phyloP scores from a whole-genome alignment of 228 moss, liverwort and hornwort genomes.

The Sphagnum magellanicum region DNA sequence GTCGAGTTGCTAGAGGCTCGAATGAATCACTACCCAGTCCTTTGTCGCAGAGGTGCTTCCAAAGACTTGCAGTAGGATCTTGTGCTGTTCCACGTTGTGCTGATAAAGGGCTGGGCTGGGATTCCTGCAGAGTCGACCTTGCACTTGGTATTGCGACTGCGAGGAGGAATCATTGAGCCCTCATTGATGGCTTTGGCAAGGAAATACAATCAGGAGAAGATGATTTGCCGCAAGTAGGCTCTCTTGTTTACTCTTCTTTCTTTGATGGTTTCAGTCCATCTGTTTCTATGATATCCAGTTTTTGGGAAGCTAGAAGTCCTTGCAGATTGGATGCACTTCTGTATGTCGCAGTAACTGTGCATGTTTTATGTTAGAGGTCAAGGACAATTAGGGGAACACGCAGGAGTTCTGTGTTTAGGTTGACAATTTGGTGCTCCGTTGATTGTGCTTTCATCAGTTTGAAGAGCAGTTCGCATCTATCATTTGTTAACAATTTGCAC shows the following conservation, averaged over 20 bases:
- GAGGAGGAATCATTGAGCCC: conserved; percentile 25
- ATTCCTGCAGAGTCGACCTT: conserved; percentile 20
- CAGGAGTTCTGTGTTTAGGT: background rate
- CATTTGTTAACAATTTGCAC: background rate
- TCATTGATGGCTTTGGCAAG: conserved; percentile 43
- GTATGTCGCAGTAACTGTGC: too few relatives aligned
- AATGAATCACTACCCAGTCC: too few relatives aligned
- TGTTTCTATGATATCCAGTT: background rate
- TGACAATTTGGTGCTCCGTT: background rate
- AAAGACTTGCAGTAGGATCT: background rate
- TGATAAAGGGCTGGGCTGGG: too few relatives aligned
- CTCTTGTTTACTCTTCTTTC: too few relatives aligned
- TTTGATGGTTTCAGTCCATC: background rate
- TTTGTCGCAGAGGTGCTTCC: too few relatives aligned
- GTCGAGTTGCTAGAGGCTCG: too few relatives aligned
- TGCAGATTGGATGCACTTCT: too few relatives aligned
- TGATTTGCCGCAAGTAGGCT: conserved; percentile 40
- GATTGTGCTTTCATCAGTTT: background rate
- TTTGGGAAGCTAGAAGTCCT: too few relatives aligned
- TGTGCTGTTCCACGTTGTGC: background rate
- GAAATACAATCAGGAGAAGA: conserved; percentile 38
- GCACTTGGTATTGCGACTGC: conserved; percentile 24
- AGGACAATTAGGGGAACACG: too few relatives aligned
- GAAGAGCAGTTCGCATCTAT: background rate
- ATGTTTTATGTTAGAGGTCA: too few relatives aligned